Evolutionary conservation across 805 yeast species (phyloP), one percentile per base, ranked within the genome.

Genomic region (Komagataella mondaviorum): DNA sequence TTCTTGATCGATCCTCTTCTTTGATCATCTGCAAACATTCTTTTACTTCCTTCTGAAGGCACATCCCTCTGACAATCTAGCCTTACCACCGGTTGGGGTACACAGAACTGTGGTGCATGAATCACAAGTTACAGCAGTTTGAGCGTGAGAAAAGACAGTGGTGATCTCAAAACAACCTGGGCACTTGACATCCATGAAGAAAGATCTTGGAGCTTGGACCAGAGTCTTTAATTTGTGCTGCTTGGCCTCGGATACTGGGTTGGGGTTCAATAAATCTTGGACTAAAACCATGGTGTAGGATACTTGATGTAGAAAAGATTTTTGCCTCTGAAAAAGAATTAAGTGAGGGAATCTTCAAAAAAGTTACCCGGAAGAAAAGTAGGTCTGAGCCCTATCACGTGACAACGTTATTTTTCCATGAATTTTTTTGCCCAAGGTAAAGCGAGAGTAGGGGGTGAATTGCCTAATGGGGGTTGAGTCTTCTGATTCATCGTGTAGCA

Each of bases 81-180:
- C 97, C 84, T 93, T 93, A 82, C 99, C 99, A 83, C 99, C 99
- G 62, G 97, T 85, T 72, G 99, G 99, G 70, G 95, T 85, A 79
- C 98, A 90, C 71, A 93, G 85, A 60, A 93, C 97, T 62, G 96
- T 88, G 63, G 98, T 84, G 80, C 99, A 93, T 52, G 95, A 83
- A 71, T 95, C 98, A 83, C 99, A 93, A 69, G 96, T 86, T 69
- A 93, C 99, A 68, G 97, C 98, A 67, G 99, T 93, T 82, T 93
- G 99, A 63, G 99, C 98, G 77, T 93, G 99, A 60, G 98, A 91
- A 86, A 93, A 93, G 63, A 93, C 97, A 64, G 97, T 91, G 76
- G 99, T 89, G 80, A 93, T 93, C 84, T 84, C 86, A 73, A 91
- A 81, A 81, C 99, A 93, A 68, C 99, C 98, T 76, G 95, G 98